Evolutionary conservation across 129 eudicot species (phyloP).

Genomic region (Sambucus nigra): DNA sequence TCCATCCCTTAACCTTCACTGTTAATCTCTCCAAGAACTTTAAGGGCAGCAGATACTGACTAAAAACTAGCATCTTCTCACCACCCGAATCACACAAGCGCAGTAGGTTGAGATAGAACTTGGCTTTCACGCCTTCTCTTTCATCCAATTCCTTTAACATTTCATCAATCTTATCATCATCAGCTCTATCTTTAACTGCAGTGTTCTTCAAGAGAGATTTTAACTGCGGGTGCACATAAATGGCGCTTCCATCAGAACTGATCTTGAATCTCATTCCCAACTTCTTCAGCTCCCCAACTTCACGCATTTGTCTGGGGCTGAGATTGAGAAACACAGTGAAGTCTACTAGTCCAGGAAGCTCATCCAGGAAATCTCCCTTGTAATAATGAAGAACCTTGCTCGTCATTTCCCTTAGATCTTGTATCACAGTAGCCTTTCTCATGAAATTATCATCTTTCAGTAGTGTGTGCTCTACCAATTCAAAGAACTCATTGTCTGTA

Average conservation of each 20-base stretch:
- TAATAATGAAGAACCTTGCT: conserved; percentile 65
- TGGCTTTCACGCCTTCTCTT: conserved; percentile 73
- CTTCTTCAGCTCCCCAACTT: conserved; percentile 36
- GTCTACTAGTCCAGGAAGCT: conserved; percentile 80
- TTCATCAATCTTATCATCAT: conserved; percentile 40
- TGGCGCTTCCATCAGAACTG: conserved; percentile 51
- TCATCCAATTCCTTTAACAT: conserved; percentile 39
- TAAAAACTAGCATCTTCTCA: conserved; percentile 71
- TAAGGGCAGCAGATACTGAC: conserved; percentile 67
- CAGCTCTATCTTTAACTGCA: conserved; percentile 24
- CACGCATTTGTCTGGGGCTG: conserved; percentile 39
- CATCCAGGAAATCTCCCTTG: conserved; percentile 78
- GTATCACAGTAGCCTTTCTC: conserved; percentile 54
- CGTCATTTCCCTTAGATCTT: conserved; percentile 74
- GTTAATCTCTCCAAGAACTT: conserved; percentile 57
- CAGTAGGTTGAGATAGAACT: conserved; percentile 61
- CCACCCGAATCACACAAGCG: conserved; percentile 57
- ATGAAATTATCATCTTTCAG: conserved; percentile 45
- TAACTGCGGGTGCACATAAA: conserved; percentile 69
- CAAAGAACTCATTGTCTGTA: conserved; percentile 55
- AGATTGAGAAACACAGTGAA: conserved; percentile 60
- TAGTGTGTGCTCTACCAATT: conserved; percentile 54
- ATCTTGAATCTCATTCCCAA: conserved; percentile 36
- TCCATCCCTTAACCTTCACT: conserved; percentile 45
- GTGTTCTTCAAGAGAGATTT: conserved; percentile 28